Percentiles rank a stretch among this genome's conserved stretches.
Evolutionary conservation across 306 rosid genomes (phyloP).

Genomic region (Quercus berberidifolia): DNA sequence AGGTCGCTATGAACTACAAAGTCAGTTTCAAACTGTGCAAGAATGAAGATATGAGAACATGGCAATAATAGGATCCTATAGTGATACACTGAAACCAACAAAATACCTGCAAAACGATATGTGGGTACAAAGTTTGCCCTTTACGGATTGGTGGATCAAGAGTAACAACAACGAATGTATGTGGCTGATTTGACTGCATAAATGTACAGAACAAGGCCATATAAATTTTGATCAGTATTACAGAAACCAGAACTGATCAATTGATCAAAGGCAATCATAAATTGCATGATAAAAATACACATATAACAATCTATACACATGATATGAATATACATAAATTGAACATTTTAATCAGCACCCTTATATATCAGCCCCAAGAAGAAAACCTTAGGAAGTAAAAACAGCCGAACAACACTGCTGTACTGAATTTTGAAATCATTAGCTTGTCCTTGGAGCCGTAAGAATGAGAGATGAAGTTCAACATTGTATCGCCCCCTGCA

Average conservation of each 20-base stretch:
- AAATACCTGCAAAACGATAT: slow-evolving; percentile 94
- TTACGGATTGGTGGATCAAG: slow-evolving; percentile 99
- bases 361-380: neutral
- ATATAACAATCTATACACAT: neutral
- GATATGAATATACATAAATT: neutral
- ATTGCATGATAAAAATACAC: neutral
- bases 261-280: neutral
- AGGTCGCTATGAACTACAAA: slow-evolving; percentile 62
- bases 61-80: slow-evolving; percentile 9
- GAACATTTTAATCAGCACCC: neutral
- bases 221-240: slow-evolving; percentile 18
- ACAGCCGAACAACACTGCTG: slow-evolving; percentile 93
- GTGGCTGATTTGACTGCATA: slow-evolving; percentile 95
- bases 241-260: neutral
- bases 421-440: slow-evolving; percentile 97
- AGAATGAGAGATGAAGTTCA: slow-evolving; percentile 90
- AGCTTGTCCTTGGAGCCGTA: slow-evolving; percentile 96
- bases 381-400: slow-evolving; percentile 95
- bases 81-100: slow-evolving; percentile 18
- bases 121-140: slow-evolving; percentile 97
- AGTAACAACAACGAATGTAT: slow-evolving; percentile 83
- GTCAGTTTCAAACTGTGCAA: slow-evolving; percentile 87
- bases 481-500: slow-evolving; percentile 95
- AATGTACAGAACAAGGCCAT: slow-evolving; percentile 16
- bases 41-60: slow-evolving; percentile 9